These are phyloP conservation scores for Metarhizium guizhouense DNA, from an alignment of 2,329 filamentous ascomycete species.

Conservation along the genomic window DNA sequence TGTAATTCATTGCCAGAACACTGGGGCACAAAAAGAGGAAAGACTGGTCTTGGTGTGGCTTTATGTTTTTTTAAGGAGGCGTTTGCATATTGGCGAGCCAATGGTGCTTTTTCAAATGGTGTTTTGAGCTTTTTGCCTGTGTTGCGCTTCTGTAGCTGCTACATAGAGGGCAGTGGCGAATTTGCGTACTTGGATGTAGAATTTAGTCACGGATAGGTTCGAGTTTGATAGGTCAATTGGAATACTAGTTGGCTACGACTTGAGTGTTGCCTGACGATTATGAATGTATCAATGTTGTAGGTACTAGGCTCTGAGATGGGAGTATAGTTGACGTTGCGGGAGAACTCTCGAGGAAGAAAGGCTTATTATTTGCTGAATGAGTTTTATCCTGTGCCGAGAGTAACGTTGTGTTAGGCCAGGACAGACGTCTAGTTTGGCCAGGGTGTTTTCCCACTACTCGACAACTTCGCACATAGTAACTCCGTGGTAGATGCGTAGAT, in stretches of 20 bases:
- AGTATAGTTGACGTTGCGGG: no score
- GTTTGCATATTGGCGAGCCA: background rate
- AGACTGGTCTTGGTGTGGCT: background rate
- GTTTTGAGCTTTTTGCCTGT: background rate
- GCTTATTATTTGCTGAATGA: no score
- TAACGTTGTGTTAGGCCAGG: no score
- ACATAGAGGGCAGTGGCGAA: background rate
- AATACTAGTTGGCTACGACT: background rate
- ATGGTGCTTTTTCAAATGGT: background rate
- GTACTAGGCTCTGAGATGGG: no score
- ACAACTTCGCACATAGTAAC: no score
- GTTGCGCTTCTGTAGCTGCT: background rate
- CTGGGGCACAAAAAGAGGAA: background rate
- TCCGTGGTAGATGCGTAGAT: no score
- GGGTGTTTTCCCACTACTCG: no score
- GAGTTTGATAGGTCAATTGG: background rate
- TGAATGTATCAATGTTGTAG: no score
- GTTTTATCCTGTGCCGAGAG: no score
- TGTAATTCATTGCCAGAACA: background rate
- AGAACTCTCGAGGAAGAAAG: no score
- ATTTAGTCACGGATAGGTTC: background rate
- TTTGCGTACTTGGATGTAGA: background rate
- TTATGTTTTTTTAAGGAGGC: background rate
- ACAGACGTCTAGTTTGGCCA: no score
- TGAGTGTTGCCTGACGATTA: background rate